Base-by-base conservation (phyloP, 495 filamentous ascomycete species). In the Hypoxylon lienhwacheense region DNA sequence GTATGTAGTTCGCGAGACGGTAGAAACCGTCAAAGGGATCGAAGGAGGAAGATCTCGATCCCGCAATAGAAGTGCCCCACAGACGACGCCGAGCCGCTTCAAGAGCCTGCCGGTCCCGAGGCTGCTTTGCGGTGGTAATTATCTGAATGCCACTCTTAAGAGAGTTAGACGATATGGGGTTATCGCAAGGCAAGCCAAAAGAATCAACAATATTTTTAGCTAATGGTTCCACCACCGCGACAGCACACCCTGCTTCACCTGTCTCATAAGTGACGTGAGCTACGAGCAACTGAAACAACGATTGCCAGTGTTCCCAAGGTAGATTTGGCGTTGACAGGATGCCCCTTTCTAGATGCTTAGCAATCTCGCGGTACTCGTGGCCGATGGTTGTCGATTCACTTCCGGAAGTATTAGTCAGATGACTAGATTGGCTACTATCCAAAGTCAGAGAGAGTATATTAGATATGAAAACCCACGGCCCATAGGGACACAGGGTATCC, bases 141-240 rank as follows among this genome's bases (percentile, higher is more conserved):
- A 78, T 40, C 28, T 70, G 66, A 12, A 65, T 56, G 14, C 69
- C 52, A 29, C 52, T 61, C 37, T 64, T 66, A 8, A 80, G 41
- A 4, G 69, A 55, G 16, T 45, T 66, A 16, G 48, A 10, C 7
- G 53, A 32, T 8, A 32, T 26, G 1, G 45, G 34, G 12, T 47
- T 28, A 11, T 41, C 17, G 21, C 14, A 16, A 33, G 47, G 11
- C n/a, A 5, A 5, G 25, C 21, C 10, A 16, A 37, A 25, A 8
- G 43, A 60, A 5, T 77, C 69, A 6, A 68, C 37, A 1, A 84
- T 28, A 2, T 58, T 63, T 37, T 81, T 82, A 3, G 88, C 81
- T 15, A 96, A 65, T 7, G 89, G 89, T 48, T 91, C 89, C 20
- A 90, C 73, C 8, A 88, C 74, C 20, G 81, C 75, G 14, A 81